Base-by-base conservation (phyloP, 225 moss, liverwort and hornwort genomes). In the Sphagnum contortum region DNA sequence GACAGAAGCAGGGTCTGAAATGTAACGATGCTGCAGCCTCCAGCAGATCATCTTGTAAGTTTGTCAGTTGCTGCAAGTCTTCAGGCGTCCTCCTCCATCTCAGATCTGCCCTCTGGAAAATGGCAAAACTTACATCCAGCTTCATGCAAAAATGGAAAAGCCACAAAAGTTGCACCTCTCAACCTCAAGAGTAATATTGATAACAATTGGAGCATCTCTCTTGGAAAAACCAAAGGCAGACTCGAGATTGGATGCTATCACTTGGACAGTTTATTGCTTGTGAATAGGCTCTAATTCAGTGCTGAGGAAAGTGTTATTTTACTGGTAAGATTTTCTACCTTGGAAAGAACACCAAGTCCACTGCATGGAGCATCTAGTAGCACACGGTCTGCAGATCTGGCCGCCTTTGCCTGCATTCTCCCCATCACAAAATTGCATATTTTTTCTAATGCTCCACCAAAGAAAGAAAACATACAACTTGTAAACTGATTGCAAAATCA, bases 301-400 rank as follows among this genome's bases (percentile, higher is more conserved):
- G 29, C 29, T 29, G 29, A 29, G 29, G 29, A 29, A 29, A 29
- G 29, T 29, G 29, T 1, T 0, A 29, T 29, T 29, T 29, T 29
- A 29, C 29, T 29, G 29, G 29, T 29, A 29, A 29, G 29, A 29
- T 29, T 29, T 29, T 29, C 14, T 71, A 89, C 89, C 83, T 89
- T 89, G 65, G 86, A 87, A 46, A 89, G 80, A 57, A 89, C 89
- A 75, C 89, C 89, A 49, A 89, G 83, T n/a, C 89, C 89, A 72
- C 89, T 89, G 46, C 89, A 89, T 46, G 89, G 89, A 70, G 89
- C 89, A 74, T 89, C 89, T 47, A 89, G 73, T 55, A 89, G 70
- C 49, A 89, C 89, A 59, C 81, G 83, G 60, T 89, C 89, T 50
- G 76, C 87, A 62, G 77, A 79, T 52, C 75, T 82, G 71, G 67